These are phyloP conservation scores for Nevesoporus exiguus DNA, from an alignment of 768 basidiomycete species.

Conservation along the genomic window DNA sequence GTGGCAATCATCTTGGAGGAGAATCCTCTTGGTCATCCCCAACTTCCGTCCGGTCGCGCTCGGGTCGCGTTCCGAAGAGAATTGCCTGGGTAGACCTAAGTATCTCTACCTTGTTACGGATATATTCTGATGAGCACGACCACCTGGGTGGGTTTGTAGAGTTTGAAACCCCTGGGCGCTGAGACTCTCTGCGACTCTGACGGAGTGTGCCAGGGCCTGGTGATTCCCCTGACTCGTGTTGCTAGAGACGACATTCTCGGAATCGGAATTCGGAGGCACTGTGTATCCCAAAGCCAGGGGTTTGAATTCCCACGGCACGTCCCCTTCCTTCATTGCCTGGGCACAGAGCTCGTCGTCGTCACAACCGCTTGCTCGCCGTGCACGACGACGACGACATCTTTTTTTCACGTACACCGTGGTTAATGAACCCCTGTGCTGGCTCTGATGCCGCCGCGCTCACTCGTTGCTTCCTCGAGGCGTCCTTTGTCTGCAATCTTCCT, in stretches of 20 bases:
- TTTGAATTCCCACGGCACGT: slow-evolving; percentile 27
- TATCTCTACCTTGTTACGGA: background rate
- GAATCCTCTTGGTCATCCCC: no score
- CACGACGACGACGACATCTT: slow-evolving; percentile 22
- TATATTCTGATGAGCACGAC: background rate
- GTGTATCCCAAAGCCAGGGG: background rate
- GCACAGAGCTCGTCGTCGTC: slow-evolving; percentile 23
- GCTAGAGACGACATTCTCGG: slow-evolving; percentile 1
- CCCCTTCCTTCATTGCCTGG: slow-evolving; percentile 8
- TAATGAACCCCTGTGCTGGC: slow-evolving; percentile 26
- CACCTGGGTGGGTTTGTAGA: no score
- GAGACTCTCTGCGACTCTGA: background rate
- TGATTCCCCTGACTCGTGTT: no score
- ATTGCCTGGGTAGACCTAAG: background rate
- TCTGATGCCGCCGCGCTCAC: slow-evolving; percentile 51
- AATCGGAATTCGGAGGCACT: slow-evolving; percentile 20
- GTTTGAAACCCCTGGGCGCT: background rate
- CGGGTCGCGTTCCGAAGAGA: background rate
- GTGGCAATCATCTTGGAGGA: no score
- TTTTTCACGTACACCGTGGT: slow-evolving; percentile 16
- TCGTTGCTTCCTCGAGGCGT: slow-evolving; percentile 41
- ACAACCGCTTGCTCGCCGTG: slow-evolving; percentile 24
- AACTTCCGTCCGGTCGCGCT: no score
- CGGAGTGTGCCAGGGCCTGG: background rate
- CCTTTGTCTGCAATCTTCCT: slow-evolving; percentile 63